phyloP scores from a whole-genome alignment of 2,329 filamentous ascomycete species.

The Colletotrichum musicola region DNA sequence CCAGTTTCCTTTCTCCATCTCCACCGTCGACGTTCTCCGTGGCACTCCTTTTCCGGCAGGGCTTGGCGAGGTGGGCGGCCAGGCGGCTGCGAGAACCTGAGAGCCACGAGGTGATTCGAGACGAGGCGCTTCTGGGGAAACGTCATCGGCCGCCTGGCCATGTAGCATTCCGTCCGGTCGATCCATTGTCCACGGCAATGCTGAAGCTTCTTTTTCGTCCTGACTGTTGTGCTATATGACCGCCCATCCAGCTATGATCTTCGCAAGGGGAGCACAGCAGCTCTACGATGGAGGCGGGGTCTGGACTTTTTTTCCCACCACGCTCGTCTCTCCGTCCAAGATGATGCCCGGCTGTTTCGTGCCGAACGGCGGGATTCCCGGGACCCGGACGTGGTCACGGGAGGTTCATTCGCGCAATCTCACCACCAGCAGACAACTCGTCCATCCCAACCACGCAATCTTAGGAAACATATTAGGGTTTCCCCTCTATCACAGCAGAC shows the following conservation, averaged over 20 bases:
- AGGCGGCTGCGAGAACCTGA: too few relatives aligned
- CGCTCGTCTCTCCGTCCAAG: neutral
- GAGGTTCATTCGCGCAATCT: neutral
- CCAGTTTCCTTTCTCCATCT: constrained; percentile 7
- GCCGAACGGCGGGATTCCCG: neutral
- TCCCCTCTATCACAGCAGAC: too few relatives aligned
- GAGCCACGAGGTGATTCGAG: neutral
- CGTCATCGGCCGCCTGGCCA: neutral
- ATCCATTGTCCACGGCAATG: neutral
- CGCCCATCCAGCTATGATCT: neutral
- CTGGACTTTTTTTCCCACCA: neutral
- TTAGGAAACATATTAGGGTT: constrained; percentile 10
- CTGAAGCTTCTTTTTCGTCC: neutral
- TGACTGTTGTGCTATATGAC: neutral
- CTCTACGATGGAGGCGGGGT: neutral
- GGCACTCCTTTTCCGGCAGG: constrained; percentile 19
- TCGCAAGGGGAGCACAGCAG: neutral
- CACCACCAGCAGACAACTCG: neutral
- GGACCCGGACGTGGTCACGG: neutral
- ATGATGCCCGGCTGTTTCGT: neutral
- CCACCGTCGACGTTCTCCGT: constrained; percentile 8
- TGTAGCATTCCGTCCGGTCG: constrained; percentile 19
- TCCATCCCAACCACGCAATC: constrained; percentile 10
- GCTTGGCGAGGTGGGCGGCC: neutral
- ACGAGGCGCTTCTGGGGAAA: too few relatives aligned